Evolutionary conservation across 345 rosid genomes (phyloP).

Genomic region (Populus euphratica): DNA sequence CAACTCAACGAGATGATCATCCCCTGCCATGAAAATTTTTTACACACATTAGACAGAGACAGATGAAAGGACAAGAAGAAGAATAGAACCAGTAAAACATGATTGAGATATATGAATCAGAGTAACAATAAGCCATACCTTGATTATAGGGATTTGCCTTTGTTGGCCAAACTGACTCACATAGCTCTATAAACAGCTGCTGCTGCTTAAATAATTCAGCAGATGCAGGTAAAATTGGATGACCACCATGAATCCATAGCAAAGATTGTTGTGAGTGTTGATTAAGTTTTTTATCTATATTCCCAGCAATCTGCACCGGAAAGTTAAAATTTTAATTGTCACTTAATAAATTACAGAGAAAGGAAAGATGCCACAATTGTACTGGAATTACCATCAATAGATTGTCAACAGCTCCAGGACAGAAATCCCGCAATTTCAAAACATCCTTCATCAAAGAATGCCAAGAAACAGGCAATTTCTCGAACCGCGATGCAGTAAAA

Average conservation of each 20-base stretch:
- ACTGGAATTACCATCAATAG: constrained; percentile 49
- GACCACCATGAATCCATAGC: constrained; percentile 92
- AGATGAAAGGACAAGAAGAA: background rate
- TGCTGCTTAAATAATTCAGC: constrained; percentile 48
- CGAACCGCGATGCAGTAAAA: constrained; percentile 44
- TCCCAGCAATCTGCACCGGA: constrained; percentile 44
- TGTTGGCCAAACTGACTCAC: constrained; percentile 62
- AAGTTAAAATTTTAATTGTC: constrained; percentile 19
- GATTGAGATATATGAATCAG: background rate
- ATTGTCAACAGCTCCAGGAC: constrained; percentile 46
- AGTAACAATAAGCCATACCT: constrained; percentile 40
- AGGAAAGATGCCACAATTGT: constrained; percentile 1
- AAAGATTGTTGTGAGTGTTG: constrained; percentile 54
- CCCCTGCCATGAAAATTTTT: constrained; percentile 31
- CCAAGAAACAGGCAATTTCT: constrained; percentile 51
- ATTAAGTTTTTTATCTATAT: constrained; percentile 41
- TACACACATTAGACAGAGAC: constrained; percentile 7
- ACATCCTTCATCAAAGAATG: constrained; percentile 60
- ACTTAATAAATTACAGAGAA: constrained; percentile 4
- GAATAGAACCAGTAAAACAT: background rate
- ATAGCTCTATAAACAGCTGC: constrained; percentile 49
- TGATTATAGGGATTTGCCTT: constrained; percentile 30
- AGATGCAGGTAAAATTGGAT: constrained; percentile 68
- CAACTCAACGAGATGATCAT: constrained; percentile 37
- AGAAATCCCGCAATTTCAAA: constrained; percentile 44